phyloP scores from a whole-genome alignment of 2,329 filamentous ascomycete species.

The Colletotrichum shisoi region DNA sequence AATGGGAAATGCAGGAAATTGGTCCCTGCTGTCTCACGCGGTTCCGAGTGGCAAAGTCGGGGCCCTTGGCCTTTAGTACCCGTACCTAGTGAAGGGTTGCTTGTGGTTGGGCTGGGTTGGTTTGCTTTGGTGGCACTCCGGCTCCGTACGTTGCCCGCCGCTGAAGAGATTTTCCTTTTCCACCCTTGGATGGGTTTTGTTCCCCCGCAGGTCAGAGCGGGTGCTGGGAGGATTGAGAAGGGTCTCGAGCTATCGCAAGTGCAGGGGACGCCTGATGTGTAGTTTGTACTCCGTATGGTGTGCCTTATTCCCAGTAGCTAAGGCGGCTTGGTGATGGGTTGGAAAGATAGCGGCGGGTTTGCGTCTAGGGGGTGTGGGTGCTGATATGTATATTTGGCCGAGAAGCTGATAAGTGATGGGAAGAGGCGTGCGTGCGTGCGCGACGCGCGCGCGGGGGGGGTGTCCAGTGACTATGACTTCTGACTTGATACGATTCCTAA shows the following conservation, averaged over 20 bases:
- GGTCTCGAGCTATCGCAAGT: slow-evolving; percentile 33
- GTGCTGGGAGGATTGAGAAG: slow-evolving; percentile 38
- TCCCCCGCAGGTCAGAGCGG: slow-evolving; percentile 35
- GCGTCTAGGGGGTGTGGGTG: slow-evolving; percentile 28
- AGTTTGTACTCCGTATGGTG: slow-evolving; percentile 10
- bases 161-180: slow-evolving; percentile 34
- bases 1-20: slow-evolving; percentile 37
- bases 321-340: slow-evolving; percentile 38
- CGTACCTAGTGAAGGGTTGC: neutral
- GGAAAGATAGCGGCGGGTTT: slow-evolving; percentile 38
- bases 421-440: slow-evolving; percentile 11
- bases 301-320: slow-evolving; percentile 35
- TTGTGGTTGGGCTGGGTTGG: neutral
- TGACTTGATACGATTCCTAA: slow-evolving; percentile 18
- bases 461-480: slow-evolving; percentile 15
- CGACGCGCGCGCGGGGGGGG: slow-evolving; percentile 6
- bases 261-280: slow-evolving; percentile 38
- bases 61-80: slow-evolving; percentile 19
- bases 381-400: slow-evolving; percentile 37
- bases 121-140: neutral
- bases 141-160: slow-evolving; percentile 16
- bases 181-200: neutral
- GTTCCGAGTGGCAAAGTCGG: slow-evolving; percentile 35
- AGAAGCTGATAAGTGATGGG: slow-evolving; percentile 39
- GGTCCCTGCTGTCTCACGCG: slow-evolving; percentile 31